phyloP scores from a whole-genome alignment of 306 rosid species.

The Castanea crenata region DNA sequence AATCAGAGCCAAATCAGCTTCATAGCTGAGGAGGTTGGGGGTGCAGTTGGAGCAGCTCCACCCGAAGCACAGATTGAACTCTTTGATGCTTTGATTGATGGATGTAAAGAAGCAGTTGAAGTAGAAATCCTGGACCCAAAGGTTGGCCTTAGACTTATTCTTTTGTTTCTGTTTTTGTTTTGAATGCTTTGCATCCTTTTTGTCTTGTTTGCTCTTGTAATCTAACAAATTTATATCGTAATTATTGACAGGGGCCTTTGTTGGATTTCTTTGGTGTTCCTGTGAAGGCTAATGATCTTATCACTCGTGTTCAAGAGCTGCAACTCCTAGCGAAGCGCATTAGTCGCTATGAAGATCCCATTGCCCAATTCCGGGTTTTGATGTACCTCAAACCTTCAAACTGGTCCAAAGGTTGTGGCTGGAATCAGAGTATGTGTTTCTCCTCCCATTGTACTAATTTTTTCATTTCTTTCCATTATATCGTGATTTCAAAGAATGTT shows the following conservation, averaged over 20 bases:
- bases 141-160: conserved; percentile 47
- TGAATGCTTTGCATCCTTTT: conserved; percentile 6
- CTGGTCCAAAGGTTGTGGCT: conserved; percentile 99
- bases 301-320: conserved; percentile 88
- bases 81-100: conserved; percentile 76
- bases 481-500: conserved; percentile 17
- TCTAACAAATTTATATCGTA: conserved; percentile 22
- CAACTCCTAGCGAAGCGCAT: conserved; percentile 92
- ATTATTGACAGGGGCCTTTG: conserved; percentile 81
- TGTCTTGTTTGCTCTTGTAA: conserved; percentile 18
- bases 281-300: conserved; percentile 87
- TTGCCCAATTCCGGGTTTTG: conserved; percentile 86
- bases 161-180: not conserved
- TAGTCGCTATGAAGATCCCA: conserved; percentile 87
- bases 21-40: conserved; percentile 84
- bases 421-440: conserved; percentile 90
- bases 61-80: conserved; percentile 73
- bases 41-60: conserved; percentile 69
- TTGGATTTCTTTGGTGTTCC: conserved; percentile 94
- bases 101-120: conserved; percentile 84
- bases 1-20: conserved; percentile 79
- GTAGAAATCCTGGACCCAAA: conserved; percentile 71
- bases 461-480: not conserved
- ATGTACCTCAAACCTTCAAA: conserved; percentile 86
- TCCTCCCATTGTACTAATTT: conserved; percentile 13